Evolutionary conservation across 1,139 yeast genomes (phyloP).

Genomic region (Suhomyces panamericanus): DNA sequence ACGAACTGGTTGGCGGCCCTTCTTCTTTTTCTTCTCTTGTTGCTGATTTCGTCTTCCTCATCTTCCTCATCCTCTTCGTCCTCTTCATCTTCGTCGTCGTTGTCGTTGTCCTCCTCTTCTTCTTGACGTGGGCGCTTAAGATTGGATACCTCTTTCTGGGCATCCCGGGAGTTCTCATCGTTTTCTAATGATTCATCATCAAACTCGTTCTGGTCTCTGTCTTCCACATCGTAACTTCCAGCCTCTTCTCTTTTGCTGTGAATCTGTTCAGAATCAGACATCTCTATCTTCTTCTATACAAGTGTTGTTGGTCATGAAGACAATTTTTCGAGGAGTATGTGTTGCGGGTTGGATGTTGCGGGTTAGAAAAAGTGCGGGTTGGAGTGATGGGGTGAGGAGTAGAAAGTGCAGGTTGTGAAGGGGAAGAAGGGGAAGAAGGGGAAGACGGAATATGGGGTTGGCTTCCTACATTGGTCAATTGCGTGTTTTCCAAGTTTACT

Average conservation of each 20-base stretch:
- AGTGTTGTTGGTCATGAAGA: slow-evolving; percentile 9
- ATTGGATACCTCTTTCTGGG: slow-evolving; percentile 8
- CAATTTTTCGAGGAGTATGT: slow-evolving; percentile 6
- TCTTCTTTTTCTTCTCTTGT: slow-evolving; percentile 60
- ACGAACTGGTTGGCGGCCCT: slow-evolving; percentile 84
- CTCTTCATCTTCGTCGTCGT: slow-evolving; percentile 26
- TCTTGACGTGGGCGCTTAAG: slow-evolving; percentile 15
- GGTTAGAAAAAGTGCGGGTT: background rate
- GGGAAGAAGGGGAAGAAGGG: background rate
- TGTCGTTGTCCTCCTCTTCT: slow-evolving; percentile 13
- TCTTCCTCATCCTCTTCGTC: slow-evolving; percentile 56
- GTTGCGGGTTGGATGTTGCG: slow-evolving; percentile 5
- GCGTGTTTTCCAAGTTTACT: too few species aligned
- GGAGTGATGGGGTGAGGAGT: background rate
- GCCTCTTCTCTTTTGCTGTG: slow-evolving; percentile 14
- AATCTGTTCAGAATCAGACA: slow-evolving; percentile 12
- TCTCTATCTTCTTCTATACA: slow-evolving; percentile 2
- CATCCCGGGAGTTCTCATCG: slow-evolving; percentile 10
- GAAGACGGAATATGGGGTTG: background rate
- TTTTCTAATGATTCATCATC: slow-evolving; percentile 35
- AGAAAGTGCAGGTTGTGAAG: background rate
- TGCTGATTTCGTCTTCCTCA: slow-evolving; percentile 53
- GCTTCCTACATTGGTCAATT: too few species aligned
- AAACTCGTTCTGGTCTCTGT: slow-evolving; percentile 47
- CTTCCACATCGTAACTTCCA: slow-evolving; percentile 22